Base-by-base conservation (phyloP, 345 rosid species). In the Eucalyptus grandis region DNA sequence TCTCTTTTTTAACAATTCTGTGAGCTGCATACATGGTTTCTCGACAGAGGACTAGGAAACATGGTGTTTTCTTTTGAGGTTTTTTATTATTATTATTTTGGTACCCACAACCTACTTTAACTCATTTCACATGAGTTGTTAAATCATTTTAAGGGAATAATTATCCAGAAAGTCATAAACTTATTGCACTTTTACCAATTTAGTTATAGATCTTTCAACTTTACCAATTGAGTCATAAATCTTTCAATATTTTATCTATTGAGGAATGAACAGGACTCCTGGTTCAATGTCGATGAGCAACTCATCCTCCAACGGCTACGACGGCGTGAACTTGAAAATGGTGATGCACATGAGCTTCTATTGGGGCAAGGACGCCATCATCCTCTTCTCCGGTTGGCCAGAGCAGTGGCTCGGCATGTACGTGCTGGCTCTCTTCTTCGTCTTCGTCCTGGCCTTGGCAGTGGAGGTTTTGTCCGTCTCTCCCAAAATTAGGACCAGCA, bases 351-450 rank as follows among this genome's bases (percentile, higher is more conserved):
- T 49, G 92, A 91, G 90, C 89, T 91, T 93, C 90, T 93, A 90
- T 88, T 93, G 93, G 95, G 95, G 94, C 22, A 91, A 89, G 86
- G 90, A 92, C 6, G 94, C 92, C 43, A 69, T 91, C n/a, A 26
- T 93, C 60, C 87, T 92, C 72, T 93, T 93, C 90, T 89, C 93
- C 11, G 87, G 91, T 24, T 93, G 95, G 95, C 95, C 95, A 1
- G 91, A 91, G 21, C 77, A 86, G 87, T 86, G 88, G 50, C 90
- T 91, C 53, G 82, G 91, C 15, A 91, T 91, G 94, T 92, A 91
- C 90, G 21, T 92, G 82, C 60, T 93, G 60, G 92, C 94, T 22
- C 40, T 93, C 47, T 3, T 89, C 47, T 87, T 90, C 87, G 89
- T 94, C 34, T 89, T 94, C 89, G 22, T 92, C 31, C 49, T 93